A percentile compares a stretch with the other conserved stretches of the same genome.
Evolutionary conservation across 306 rosid species (phyloP).

Genomic region (Ormosia emarginata): DNA sequence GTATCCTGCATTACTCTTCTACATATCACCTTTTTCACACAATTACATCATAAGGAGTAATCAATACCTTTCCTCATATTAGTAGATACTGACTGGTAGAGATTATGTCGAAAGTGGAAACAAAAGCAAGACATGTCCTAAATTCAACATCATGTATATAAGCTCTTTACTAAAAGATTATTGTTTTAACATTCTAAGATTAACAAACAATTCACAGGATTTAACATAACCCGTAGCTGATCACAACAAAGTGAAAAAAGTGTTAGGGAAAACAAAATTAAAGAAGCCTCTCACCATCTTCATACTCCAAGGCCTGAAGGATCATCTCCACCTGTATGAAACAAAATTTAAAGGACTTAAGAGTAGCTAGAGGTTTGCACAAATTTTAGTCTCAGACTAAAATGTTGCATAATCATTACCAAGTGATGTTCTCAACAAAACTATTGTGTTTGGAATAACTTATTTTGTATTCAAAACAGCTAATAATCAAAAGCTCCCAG

Average conservation of each 20-base stretch:
- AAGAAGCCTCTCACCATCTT: constrained; percentile 53
- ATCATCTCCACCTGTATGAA: constrained; percentile 75
- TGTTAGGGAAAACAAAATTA: not conserved
- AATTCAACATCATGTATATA: not conserved
- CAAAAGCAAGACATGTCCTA: not conserved
- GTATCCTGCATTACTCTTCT: not conserved
- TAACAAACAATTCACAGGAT: not conserved
- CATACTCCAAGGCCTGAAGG: constrained; percentile 89
- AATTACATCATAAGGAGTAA: not conserved
- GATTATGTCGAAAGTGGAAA: not conserved
- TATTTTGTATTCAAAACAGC: no score
- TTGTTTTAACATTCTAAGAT: not conserved
- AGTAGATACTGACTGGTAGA: not conserved
- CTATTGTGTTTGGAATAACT: not conserved
- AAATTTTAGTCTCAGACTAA: constrained; percentile 6
- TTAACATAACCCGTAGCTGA: not conserved
- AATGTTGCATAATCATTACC: not conserved
- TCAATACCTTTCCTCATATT: not conserved
- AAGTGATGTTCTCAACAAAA: constrained; percentile 4
- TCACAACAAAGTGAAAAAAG: not conserved
- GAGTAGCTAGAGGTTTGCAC: not conserved
- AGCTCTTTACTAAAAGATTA: not conserved
- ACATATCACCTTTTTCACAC: not conserved
- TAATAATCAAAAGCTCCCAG: no score
- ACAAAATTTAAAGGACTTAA: constrained; percentile 15